Evolutionary conservation across 306 rosid species (phyloP), one percentile per base, ranked within the genome.

Genomic region (Gynostemma pentaphyllum): DNA sequence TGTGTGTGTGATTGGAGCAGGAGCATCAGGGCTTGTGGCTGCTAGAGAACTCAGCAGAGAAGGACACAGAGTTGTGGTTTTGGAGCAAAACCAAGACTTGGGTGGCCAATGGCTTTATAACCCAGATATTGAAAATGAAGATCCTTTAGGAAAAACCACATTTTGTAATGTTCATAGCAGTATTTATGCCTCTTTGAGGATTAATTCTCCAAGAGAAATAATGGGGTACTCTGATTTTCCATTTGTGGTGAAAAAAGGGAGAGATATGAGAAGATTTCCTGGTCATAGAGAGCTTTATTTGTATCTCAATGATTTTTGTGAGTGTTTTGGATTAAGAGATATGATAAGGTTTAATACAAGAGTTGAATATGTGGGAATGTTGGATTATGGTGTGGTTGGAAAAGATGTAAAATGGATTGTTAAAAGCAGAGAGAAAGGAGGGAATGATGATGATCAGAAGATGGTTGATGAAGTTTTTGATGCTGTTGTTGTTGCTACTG

Each of bases 81-180:
- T 88, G 9, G 96, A 92, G 68, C 96, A 86, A 70, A 80, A 84
- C 71, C 82, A 88, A 70, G 98, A 88, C 47, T 78, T 92, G 4
- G 98, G 98, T 41, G 98, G 98, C 0, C 98, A 92, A 71, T 92
- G 96, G 98, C 80, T 92, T 28, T 92, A 92, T 67, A 76, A 88
- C 1, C 77, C 95, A 27, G 62, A 77, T 42, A 85, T 88, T 15
- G 78, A 85, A 64, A 83, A 65, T 0, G 90, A 85, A 47, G 84
- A 85, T 42, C 91, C 87, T 49, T 55, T 87, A 9, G 96, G 98
- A 64, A 83, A 68, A 66, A 70, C 82, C 37, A 44, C 49, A 26
- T 80, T 76, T 59, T 66, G 63, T 4, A 82, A 74, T 71, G 83
- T 92, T 1, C 96, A 92, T 49, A 85, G 95, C 47, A 88, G 96